A percentile compares a stretch with the other conserved stretches of the same genome.
Conservation (phyloP, 1,139 yeast genomes). For the Hanseniaspora sp. region DNA sequence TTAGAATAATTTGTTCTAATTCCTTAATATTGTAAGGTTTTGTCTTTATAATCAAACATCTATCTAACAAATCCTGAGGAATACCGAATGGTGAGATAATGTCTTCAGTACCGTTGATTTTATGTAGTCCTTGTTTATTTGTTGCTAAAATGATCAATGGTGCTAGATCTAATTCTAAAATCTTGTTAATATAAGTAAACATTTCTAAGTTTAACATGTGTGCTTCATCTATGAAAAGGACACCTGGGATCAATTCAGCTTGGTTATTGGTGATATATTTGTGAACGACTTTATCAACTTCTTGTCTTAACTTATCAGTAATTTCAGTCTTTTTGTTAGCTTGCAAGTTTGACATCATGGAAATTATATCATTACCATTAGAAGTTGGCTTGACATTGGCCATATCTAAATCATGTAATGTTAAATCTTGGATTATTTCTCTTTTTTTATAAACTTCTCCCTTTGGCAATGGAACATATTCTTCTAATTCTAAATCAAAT, state of each 20-base stretch:
- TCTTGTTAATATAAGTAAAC: conserved; percentile 86
- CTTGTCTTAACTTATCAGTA: conserved; percentile 85
- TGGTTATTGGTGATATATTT: conserved; percentile 96
- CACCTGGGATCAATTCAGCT: conserved; percentile 97
- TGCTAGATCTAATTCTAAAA: conserved; percentile 81
- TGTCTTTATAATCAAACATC: conserved; percentile 83
- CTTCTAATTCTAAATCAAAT: conserved; percentile 95
- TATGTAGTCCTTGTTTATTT: conserved; percentile 74
- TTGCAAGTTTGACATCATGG: conserved; percentile 97
- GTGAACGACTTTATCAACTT: conserved; percentile 90
- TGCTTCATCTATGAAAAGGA: conserved; percentile 90
- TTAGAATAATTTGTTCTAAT: conserved; percentile 66
- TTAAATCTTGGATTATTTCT: conserved; percentile 94
- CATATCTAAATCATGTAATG: conserved; percentile 87
- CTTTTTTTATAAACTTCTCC: conserved; percentile 98
- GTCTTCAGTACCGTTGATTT: conserved; percentile 85
- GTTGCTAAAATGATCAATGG: conserved; percentile 93
- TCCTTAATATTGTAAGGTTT: conserved; percentile 77
- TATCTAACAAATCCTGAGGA: conserved; percentile 87
- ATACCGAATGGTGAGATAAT: conserved; percentile 89
- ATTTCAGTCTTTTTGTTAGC: conserved; percentile 98
- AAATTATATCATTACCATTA: conserved; percentile 83
- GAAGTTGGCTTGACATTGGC: conserved; percentile 98
- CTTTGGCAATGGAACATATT: conserved; percentile 94
- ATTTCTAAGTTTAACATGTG: conserved; percentile 96